Percentiles rank a stretch among this genome's conserved stretches.
These are phyloP conservation scores for Clarireedia monteithiana DNA, from an alignment of 2,329 filamentous ascomycete species.

Conservation along the genomic window DNA sequence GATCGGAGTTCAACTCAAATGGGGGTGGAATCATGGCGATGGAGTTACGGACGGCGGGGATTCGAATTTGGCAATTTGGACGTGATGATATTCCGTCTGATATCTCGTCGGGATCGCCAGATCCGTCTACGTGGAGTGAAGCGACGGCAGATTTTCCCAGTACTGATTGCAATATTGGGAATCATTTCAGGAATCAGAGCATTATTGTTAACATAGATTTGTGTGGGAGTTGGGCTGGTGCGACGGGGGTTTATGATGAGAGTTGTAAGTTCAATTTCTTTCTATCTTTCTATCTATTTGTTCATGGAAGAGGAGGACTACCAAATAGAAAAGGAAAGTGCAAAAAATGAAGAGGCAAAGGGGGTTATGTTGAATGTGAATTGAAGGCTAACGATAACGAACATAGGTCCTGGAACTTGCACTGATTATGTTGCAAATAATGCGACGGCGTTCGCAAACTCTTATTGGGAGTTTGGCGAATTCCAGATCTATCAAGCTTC, in stretches of 20 bases:
- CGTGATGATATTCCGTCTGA: conserved; percentile 38
- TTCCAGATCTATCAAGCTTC: conserved; percentile 22
- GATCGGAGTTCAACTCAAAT: conserved; percentile 43
- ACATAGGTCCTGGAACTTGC: conserved; percentile 21
- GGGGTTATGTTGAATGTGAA: not conserved
- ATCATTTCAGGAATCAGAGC: conserved; percentile 63
- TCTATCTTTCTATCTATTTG: not conserved
- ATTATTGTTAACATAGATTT: conserved; percentile 79
- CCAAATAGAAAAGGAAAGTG: not conserved
- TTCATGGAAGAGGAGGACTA: not conserved
- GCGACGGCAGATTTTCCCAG: conserved; percentile 41
- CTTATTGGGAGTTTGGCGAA: conserved; percentile 27
- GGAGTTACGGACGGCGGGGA: conserved; percentile 37
- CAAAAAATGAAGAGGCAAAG: not conserved
- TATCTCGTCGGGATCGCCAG: conserved; percentile 35
- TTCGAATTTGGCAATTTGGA: conserved; percentile 45
- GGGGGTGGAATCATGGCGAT: conserved; percentile 43
- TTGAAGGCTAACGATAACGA: not conserved
- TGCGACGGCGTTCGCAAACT: conserved; percentile 22
- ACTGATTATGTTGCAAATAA: conserved; percentile 25
- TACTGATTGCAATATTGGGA: conserved; percentile 58
- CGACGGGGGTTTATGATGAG: conserved; percentile 25
- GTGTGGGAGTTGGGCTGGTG: conserved; percentile 83
- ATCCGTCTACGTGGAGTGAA: conserved; percentile 37
- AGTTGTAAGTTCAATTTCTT: conserved; percentile 17